Evolutionary conservation across 2,329 filamentous ascomycete genomes (phyloP), one percentile per base, ranked within the genome.

Genomic region (Davidsoniella neocaledoniae): DNA sequence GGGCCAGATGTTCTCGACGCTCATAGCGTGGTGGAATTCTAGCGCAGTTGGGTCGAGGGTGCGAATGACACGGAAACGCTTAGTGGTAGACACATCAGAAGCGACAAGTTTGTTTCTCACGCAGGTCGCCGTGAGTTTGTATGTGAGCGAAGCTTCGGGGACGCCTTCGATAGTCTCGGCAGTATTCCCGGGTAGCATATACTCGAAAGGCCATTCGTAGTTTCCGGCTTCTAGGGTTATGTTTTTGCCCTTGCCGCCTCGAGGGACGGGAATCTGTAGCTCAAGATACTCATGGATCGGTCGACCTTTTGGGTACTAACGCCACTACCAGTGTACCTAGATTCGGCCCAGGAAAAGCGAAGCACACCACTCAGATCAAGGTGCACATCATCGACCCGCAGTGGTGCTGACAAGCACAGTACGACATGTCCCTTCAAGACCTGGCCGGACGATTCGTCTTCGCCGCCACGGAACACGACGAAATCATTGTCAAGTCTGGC

Each of bases 1-100:
- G 5, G 87, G 84, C 91, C 91, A 98, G 55, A 94, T 83, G 60
- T 95, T 95, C 64, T 95, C 88, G 55, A 96, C 88, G 55, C 85
- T 86, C 86, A 95, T 91, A 44, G 86, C 82, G 64, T 96, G 83
- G 37, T 83, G 73, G 54, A 88, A 74, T 61, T 90, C 84, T 52
- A 88, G 70, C 9, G 83, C 82, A 46, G 79, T 80, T 9, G 83
- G 74, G 53, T 86, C 82, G 43, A 88, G 68, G 0, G 85, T 90
- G 51, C 85, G 76, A 52, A 90, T 83, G 51, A 90, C 77, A 50
- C 85, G 77, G 50, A 91, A 65, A 48, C 83, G 80, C 63, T 90
- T 90, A 62, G 81, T 81, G 33, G 85, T 76, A 57, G 84, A 78
- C 46, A 94, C 70, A 61, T 94, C 87, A 68, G 93, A 90, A 59